These are phyloP conservation scores for Barnettozyma wickerhamii DNA, from an alignment of 805 yeast species.

Conservation along the genomic window DNA sequence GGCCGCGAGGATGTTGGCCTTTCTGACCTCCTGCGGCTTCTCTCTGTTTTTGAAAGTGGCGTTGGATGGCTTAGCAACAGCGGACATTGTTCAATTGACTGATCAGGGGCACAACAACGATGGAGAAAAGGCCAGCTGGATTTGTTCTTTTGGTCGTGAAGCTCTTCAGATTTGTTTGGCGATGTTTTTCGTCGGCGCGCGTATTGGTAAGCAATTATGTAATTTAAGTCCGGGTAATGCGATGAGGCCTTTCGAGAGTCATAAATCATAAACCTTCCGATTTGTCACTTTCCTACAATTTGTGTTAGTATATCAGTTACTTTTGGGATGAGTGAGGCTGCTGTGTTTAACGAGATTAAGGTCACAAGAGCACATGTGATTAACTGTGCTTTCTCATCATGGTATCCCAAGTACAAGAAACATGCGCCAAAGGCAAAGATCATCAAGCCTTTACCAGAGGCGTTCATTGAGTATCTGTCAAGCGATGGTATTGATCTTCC, in stretches of 20 bases:
- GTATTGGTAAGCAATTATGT: neutral
- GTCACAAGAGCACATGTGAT: slow-evolving; percentile 39
- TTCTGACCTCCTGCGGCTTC: slow-evolving; percentile 96
- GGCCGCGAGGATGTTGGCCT: slow-evolving; percentile 96
- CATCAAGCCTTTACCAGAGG: slow-evolving; percentile 52
- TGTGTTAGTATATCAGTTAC: too few relatives aligned
- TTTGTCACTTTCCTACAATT: too few relatives aligned
- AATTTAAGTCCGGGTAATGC: neutral
- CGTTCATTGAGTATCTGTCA: slow-evolving; percentile 54
- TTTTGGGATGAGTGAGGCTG: slow-evolving; percentile 5
- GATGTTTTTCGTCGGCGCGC: neutral
- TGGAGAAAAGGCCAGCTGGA: too few relatives aligned
- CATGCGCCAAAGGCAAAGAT: slow-evolving; percentile 48
- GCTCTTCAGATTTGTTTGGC: slow-evolving; percentile 1
- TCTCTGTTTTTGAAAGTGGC: slow-evolving; percentile 93
- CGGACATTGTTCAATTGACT: slow-evolving; percentile 11
- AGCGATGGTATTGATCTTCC: slow-evolving; percentile 70
- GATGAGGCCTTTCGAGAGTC: neutral
- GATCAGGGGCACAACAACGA: too few relatives aligned
- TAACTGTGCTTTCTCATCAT: slow-evolving; percentile 51
- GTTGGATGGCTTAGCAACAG: slow-evolving; percentile 49
- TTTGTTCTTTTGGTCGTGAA: too few relatives aligned
- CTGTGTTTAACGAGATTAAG: slow-evolving; percentile 20
- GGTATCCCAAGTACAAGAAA: slow-evolving; percentile 52
- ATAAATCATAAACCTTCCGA: neutral